Base-by-base conservation (phyloP, 805 yeast species). In the Lachancea meyersii region DNA sequence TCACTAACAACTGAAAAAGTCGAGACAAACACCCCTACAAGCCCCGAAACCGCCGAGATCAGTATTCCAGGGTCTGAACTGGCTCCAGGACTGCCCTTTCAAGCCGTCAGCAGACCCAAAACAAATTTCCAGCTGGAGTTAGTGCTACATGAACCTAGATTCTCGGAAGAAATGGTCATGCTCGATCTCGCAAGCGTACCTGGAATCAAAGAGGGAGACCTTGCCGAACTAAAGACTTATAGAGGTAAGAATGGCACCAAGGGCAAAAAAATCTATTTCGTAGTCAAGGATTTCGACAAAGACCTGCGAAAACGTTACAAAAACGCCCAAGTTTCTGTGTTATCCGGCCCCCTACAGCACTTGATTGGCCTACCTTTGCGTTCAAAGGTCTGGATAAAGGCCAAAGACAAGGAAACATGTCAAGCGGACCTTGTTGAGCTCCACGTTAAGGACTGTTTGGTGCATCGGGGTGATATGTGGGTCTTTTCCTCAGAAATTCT, bases 381-480 rank as follows among this genome's bases (percentile, higher is more conserved):
- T 44, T 73, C 83, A 22, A 73, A 71, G 26, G 89, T 86, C 2
- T 68, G 72, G 51, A 76, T 89, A 3, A 69, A 70, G 51, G 67
- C 65, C 38, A 71, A 60, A 62, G 65, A 61, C 16, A 67, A 68
- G 33, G 62, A 65, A 6, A 61, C 69, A 1, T 81, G 75, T n/a
- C 82, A 77, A 48, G 83, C 89, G 1, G 96, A 93, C 53, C 73
- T 86, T 2, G 76, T 89, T 3, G 97, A 93, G 55, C 64, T 93
- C 4, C 79, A 79, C 57, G 75, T 87, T 41, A 86, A 80, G 53
- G 97, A 93, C 54, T 70, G 86, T 17, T 77, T 83, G 50, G 65
- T 93, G 13, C 78, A 95, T 3, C 69, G 98, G 50, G 96, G 95
- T 47, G 93, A 87, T 53, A 91, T 89, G 88, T 93, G 97, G 96